Evolutionary conservation across 1,284 basidiomycete species (phyloP).

Genomic region (Boletellus deceptivus): DNA sequence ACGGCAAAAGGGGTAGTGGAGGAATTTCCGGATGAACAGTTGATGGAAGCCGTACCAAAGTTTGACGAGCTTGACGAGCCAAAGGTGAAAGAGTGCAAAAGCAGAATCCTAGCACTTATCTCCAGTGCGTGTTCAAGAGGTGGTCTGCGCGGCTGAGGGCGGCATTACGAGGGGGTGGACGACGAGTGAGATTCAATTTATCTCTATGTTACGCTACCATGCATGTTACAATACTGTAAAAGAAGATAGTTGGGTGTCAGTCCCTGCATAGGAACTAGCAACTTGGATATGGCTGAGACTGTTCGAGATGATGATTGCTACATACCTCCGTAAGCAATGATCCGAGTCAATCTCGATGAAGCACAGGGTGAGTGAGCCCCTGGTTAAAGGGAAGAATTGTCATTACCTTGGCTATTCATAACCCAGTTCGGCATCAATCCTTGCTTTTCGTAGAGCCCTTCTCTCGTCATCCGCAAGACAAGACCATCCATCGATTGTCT

Average conservation of each 20-base stretch:
- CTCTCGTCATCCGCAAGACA: constrained; percentile 64
- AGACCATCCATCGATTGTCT: constrained; percentile 71
- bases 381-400: not conserved
- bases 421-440: constrained; percentile 61
- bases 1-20: constrained; percentile 10
- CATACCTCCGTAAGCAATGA: constrained; percentile 1
- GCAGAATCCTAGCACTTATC: constrained; percentile 22
- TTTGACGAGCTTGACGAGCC: constrained; percentile 14
- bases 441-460: constrained; percentile 54
- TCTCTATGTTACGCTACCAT: constrained; percentile 1
- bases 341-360: not conserved
- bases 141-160: not conserved
- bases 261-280: not conserved
- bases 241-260: not conserved
- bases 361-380: not conserved
- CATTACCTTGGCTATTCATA: constrained; percentile 40
- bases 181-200: not conserved
- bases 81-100: constrained; percentile 19
- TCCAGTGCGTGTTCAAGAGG: constrained; percentile 5
- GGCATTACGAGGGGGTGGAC: not conserved
- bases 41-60: constrained; percentile 21
- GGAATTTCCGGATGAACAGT: constrained; percentile 10
- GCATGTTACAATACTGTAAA: constrained; percentile 1
- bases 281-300: not conserved
- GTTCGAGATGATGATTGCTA: constrained; percentile 1